These are phyloP conservation scores for Conticribra guillardii DNA, from an alignment of 108 stramenopile species.

Conservation along the genomic window DNA sequence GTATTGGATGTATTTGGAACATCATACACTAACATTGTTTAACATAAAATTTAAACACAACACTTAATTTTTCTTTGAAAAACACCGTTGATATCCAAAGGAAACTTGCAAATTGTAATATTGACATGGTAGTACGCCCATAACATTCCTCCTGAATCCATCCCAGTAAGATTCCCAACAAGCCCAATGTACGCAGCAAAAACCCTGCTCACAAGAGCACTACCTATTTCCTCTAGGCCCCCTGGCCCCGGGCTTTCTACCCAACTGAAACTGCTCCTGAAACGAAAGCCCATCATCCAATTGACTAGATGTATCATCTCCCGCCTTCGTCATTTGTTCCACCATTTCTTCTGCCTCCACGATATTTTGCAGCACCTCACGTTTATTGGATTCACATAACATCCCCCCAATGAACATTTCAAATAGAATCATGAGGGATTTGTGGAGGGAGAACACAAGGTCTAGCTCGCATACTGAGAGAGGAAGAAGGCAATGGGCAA, in stretches of 20 bases:
- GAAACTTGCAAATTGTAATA: too few relatives aligned
- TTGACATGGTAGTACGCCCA: too few relatives aligned
- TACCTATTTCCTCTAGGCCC: conserved; percentile 55
- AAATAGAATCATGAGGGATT: conserved; percentile 90
- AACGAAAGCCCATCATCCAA: conserved; percentile 86
- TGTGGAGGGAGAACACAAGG: conserved; percentile 98
- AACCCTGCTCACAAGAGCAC: too few relatives aligned
- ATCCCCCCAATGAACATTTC: conserved; percentile 96
- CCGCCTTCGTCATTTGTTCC: conserved; percentile 86
- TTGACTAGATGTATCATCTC: conserved; percentile 87
- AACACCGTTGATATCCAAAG: too few relatives aligned
- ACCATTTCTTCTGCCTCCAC: conserved; percentile 87
- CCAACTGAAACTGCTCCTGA: conserved; percentile 90
- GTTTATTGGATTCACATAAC: conserved; percentile 84
- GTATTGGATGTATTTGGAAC: too few relatives aligned
- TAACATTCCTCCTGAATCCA: too few relatives aligned
- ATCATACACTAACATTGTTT: too few relatives aligned
- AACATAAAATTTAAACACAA: too few relatives aligned
- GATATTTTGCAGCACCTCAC: conserved; percentile 86
- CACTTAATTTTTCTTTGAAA: too few relatives aligned
- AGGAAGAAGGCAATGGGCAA: too few relatives aligned
- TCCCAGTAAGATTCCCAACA: too few relatives aligned
- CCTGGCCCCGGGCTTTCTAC: conserved; percentile 82
- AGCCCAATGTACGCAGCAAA: too few relatives aligned
- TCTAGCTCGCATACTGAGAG: conserved; percentile 96